Percentiles rank a stretch among this genome's conserved stretches.
phyloP scores from a whole-genome alignment of 1,139 yeast genomes.

The Blastobotrys ciferrii region DNA sequence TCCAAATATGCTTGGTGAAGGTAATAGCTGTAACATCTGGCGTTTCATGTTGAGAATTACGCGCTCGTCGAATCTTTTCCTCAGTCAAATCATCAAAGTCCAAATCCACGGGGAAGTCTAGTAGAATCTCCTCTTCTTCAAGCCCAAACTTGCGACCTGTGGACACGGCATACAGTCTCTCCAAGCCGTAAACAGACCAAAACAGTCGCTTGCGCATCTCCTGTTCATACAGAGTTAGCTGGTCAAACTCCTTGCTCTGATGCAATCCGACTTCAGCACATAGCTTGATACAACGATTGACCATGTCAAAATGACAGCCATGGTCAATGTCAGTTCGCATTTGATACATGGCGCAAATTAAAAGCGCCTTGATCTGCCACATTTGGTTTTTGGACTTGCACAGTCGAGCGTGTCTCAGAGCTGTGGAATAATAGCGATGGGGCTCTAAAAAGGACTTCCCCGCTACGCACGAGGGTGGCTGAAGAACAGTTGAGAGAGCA shows the following conservation, averaged over 20 bases:
- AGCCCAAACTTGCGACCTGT: constrained; percentile 57
- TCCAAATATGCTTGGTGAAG: constrained; percentile 53
- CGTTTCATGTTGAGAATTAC: constrained; percentile 11
- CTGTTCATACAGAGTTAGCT: constrained; percentile 32
- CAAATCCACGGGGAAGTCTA: constrained; percentile 44
- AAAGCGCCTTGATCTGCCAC: constrained; percentile 49
- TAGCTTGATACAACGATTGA: constrained; percentile 48
- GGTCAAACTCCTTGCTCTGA: constrained; percentile 22
- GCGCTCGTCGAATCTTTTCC: constrained; percentile 20
- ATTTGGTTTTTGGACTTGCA: constrained; percentile 40
- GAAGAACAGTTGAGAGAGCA: constrained; percentile 24
- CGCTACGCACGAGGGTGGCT: constrained; percentile 2
- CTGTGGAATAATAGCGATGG: constrained; percentile 52
- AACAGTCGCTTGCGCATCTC: constrained; percentile 50
- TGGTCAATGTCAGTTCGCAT: constrained; percentile 59
- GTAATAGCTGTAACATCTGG: constrained; percentile 30
- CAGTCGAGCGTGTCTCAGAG: constrained; percentile 51
- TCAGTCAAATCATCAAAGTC: constrained; percentile 27
- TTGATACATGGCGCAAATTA: constrained; percentile 50
- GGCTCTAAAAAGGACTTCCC: constrained; percentile 18
- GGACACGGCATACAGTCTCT: constrained; percentile 55
- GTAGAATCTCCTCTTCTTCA: constrained; percentile 46
- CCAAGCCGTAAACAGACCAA: constrained; percentile 58
- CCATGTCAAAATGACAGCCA: constrained; percentile 49
- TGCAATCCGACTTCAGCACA: constrained; percentile 28